phyloP scores from a whole-genome alignment of 495 filamentous ascomycete genomes.

The Penicillium subrubescens region DNA sequence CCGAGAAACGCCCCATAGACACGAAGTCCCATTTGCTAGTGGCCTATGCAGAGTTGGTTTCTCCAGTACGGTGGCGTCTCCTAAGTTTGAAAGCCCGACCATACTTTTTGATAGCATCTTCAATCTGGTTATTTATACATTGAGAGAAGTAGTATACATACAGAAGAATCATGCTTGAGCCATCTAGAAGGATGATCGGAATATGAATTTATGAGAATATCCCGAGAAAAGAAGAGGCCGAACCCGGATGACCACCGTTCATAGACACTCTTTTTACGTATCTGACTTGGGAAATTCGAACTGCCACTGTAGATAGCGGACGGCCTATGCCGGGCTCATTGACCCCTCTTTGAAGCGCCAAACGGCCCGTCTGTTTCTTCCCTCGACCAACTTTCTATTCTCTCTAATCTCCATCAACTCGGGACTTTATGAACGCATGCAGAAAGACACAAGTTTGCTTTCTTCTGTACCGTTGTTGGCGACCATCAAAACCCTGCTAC shows the following conservation, averaged over 20 bases:
- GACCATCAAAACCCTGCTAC: conserved; percentile 4
- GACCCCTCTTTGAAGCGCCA: conserved; percentile 13
- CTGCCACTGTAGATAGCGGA: conserved; percentile 21
- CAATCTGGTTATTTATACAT: background rate
- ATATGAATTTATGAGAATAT: background rate
- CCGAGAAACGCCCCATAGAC: background rate
- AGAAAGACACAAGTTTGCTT: background rate
- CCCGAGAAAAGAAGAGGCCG: background rate
- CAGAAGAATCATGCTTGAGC: background rate
- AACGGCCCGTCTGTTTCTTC: conserved; percentile 15
- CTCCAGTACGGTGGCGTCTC: background rate
- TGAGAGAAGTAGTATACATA: background rate
- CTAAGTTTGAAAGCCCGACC: background rate
- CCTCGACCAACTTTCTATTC: background rate
- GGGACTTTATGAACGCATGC: background rate
- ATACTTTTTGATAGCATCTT: background rate
- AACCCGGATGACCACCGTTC: background rate
- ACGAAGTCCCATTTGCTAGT: conserved; percentile 1
- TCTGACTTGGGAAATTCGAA: background rate
- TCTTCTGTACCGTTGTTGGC: background rate
- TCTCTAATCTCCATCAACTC: background rate
- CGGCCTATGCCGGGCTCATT: conserved; percentile 19
- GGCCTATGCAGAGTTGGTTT: background rate
- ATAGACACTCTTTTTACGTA: background rate
- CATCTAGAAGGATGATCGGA: background rate